Evolutionary conservation across 352 stramenopile species (phyloP), one percentile per base, ranked within the genome.

Genomic region (Pythium phragmiticola): DNA sequence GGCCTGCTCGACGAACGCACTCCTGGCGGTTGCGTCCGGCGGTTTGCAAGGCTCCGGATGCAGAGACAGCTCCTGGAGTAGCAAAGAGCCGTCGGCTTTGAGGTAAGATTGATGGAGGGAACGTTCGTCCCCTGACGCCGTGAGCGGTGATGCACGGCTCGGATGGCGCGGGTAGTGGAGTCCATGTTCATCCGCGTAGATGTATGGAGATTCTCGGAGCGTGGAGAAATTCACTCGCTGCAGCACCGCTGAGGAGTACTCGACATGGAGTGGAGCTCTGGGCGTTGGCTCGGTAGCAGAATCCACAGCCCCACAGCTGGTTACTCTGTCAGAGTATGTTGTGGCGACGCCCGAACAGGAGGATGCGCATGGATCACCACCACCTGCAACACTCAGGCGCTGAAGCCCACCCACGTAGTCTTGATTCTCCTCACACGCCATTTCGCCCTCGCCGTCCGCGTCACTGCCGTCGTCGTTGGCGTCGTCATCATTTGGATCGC

Each of bases 401-500:
- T 28, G 16, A 14, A 53, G 16, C 9, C 33, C 3, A 7, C 7
- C 37, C 26, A 42, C 9, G 9, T 42, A 16, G 9, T 42, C 37
- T 42, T 12, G 11, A n/a, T 46, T n/a, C 39, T 48, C 54, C 26
- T 54, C 45, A 1, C 12, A 23, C 4, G 19, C 23, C 12, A 61
- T 17, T 23, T 69, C 65, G 9, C 75, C 70, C 1, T 70, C 69
- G 4, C 60, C 66, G 16, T 84, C 75, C 6, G 76, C 66, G 36
- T 88, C 78, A 42, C 74, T 81, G 17, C 42, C 64, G 12, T 82
- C 77, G 49, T 87, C 74, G 37, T 80, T 74, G 13, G 67, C 65
- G 14, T 66, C 58, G 28, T 60, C 63, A 36, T 28, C 68, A 39
- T 9, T 13, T 53, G 51, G 23, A 33, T 46, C 48, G n/a, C 34